phyloP scores from a whole-genome alignment of 192 early-diverging fungal species.

The Coemansia sp. region DNA sequence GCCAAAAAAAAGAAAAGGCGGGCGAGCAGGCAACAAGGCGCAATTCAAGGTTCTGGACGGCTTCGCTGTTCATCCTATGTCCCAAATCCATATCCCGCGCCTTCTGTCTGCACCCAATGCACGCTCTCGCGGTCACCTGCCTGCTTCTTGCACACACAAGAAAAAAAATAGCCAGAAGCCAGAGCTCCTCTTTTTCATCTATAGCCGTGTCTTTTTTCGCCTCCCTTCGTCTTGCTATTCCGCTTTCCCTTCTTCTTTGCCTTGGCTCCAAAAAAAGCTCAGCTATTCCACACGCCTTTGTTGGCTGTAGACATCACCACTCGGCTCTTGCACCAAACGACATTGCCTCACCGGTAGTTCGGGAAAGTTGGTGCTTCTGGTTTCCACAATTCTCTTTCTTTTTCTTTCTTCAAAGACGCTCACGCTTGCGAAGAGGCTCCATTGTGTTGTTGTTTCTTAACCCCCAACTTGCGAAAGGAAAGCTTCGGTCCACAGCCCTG shows the following conservation, averaged over 20 bases:
- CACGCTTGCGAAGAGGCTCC: background rate
- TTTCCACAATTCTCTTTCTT: background rate
- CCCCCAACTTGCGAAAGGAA: background rate
- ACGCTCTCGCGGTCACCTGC: conserved; percentile 12
- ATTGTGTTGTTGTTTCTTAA: background rate
- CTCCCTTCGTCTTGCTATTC: conserved; percentile 4
- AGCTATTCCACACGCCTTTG: background rate
- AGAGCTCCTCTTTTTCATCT: background rate
- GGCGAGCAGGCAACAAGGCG: conserved; percentile 1
- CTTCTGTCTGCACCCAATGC: conserved; percentile 8
- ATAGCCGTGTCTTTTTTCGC: background rate
- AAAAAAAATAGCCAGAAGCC: background rate
- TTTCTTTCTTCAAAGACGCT: background rate
- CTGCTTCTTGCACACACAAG: conserved; percentile 14
- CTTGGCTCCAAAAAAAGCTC: background rate
- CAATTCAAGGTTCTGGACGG: conserved; percentile 49
- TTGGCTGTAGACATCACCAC: background rate
- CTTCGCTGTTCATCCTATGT: conserved; percentile 31
- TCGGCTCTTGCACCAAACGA: background rate
- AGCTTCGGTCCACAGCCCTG: background rate
- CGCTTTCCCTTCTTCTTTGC: background rate
- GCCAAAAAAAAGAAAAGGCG: background rate
- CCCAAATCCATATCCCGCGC: background rate
- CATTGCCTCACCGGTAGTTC: background rate
- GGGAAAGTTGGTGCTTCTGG: background rate